These are phyloP conservation scores for Casuarina glauca DNA, from an alignment of 306 rosid genomes.

Conservation along the genomic window DNA sequence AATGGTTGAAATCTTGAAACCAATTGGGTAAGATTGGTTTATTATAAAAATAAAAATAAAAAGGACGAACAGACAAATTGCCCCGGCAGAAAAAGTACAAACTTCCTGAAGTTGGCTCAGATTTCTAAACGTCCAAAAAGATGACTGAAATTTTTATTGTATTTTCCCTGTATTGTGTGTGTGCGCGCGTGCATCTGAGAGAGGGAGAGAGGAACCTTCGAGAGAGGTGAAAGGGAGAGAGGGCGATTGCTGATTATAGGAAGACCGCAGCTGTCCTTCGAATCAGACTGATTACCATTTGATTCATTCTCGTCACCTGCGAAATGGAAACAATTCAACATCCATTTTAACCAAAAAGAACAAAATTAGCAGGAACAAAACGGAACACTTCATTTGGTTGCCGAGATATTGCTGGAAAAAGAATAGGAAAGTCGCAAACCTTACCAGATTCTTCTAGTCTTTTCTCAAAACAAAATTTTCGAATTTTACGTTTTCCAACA, in stretches of 20 bases:
- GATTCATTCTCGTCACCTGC: slow-evolving; percentile 61
- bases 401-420: neutral
- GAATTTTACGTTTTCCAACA: neutral
- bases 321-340: neutral
- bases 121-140: neutral
- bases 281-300: slow-evolving; percentile 38
- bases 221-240: slow-evolving; percentile 77
- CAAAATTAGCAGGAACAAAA: neutral
- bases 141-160: neutral
- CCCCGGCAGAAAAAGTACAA: too few species aligned
- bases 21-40: too few species aligned
- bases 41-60: too few species aligned
- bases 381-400: neutral
- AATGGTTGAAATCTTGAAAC: neutral
- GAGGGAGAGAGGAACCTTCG: slow-evolving; percentile 47
- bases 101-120: neutral
- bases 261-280: slow-evolving; percentile 45
- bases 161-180: neutral
- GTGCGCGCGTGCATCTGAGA: neutral
- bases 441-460: neutral
- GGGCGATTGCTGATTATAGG: slow-evolving; percentile 60
- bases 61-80: too few species aligned
- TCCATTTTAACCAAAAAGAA: neutral
- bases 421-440: neutral
- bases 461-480: neutral